Conservation (phyloP, 2,329 filamentous ascomycete species). For the Elsinoe perseae region DNA sequence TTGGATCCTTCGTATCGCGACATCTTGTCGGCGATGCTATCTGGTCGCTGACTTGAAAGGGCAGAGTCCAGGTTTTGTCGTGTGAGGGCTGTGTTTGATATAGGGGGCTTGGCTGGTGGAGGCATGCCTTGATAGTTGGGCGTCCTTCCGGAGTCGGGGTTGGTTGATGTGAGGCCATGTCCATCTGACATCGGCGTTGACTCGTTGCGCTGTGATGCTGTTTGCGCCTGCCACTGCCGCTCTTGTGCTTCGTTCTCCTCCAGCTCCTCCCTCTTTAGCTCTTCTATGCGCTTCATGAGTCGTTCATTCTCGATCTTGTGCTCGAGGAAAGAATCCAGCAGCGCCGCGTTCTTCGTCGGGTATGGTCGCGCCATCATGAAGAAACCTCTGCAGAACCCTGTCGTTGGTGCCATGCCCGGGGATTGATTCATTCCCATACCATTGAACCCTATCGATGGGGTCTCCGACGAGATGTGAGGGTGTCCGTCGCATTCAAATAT, state of each 20-base stretch:
- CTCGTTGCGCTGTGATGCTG: conserved; percentile 42
- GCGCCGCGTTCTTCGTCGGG: conserved; percentile 73
- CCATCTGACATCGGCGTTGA: conserved; percentile 27
- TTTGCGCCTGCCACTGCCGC: conserved; percentile 47
- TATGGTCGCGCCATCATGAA: conserved; percentile 92
- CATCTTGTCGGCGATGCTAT: conserved; percentile 80
- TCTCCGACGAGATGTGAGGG: conserved; percentile 71
- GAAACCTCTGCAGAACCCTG: conserved; percentile 73
- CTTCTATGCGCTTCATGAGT: conserved; percentile 71
- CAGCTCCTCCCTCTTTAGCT: conserved; percentile 76
- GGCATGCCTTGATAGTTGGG: conserved; percentile 51
- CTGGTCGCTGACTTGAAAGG: conserved; percentile 55
- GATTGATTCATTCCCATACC: conserved; percentile 41
- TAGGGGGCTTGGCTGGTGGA: conserved; percentile 55
- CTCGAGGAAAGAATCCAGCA: conserved; percentile 88
- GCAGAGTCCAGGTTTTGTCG: conserved; percentile 72
- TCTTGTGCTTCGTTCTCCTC: conserved; percentile 65
- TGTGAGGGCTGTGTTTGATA: conserved; percentile 62
- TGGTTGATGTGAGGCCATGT: background rate
- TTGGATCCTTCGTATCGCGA: conserved; percentile 66
- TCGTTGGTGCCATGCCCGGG: conserved; percentile 26
- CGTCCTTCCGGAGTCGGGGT: conserved; percentile 18
- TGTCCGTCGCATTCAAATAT: conserved; percentile 93
- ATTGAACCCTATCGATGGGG: conserved; percentile 24
- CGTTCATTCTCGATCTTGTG: conserved; percentile 96